Evolutionary conservation across 2,329 filamentous ascomycete genomes (phyloP).

Genomic region (Fusarium tanahbumbuense): DNA sequence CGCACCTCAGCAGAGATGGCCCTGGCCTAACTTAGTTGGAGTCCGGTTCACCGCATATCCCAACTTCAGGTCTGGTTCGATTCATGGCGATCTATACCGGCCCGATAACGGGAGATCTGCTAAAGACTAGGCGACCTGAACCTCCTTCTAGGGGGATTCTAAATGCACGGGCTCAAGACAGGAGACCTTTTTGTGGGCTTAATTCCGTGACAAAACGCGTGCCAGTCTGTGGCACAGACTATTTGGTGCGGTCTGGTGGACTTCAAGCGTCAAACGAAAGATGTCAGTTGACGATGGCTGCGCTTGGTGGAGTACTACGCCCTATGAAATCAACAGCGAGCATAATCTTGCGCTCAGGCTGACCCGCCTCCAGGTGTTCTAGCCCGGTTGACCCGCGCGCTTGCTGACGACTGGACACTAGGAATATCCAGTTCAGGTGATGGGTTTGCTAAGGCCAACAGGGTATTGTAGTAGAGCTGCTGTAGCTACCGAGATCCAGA

Average conservation of each 20-base stretch:
- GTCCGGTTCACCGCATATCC: constrained; percentile 43
- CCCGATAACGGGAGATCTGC: constrained; percentile 44
- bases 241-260: constrained; percentile 21
- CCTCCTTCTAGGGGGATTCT: constrained; percentile 25
- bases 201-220: constrained; percentile 29
- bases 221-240: constrained; percentile 36
- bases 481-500: constrained; percentile 3
- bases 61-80: constrained; percentile 32
- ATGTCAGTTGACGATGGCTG: constrained; percentile 43
- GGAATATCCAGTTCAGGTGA: constrained; percentile 1
- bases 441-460: constrained; percentile 31
- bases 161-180: constrained; percentile 22
- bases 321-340: constrained; percentile 17
- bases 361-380: constrained; percentile 31
- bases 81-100: constrained; percentile 36
- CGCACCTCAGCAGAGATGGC: background rate
- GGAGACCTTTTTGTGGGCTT: constrained; percentile 18
- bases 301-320: constrained; percentile 17
- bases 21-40: constrained; percentile 20
- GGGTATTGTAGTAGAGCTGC: constrained; percentile 22
- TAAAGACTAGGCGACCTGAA: constrained; percentile 23
- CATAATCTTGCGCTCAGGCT: constrained; percentile 32
- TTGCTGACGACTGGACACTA: constrained; percentile 13
- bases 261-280: constrained; percentile 23
- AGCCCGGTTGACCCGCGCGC: constrained; percentile 10